These are phyloP conservation scores for Pythium chondricola DNA, from an alignment of 352 stramenopile genomes.

Conservation along the genomic window DNA sequence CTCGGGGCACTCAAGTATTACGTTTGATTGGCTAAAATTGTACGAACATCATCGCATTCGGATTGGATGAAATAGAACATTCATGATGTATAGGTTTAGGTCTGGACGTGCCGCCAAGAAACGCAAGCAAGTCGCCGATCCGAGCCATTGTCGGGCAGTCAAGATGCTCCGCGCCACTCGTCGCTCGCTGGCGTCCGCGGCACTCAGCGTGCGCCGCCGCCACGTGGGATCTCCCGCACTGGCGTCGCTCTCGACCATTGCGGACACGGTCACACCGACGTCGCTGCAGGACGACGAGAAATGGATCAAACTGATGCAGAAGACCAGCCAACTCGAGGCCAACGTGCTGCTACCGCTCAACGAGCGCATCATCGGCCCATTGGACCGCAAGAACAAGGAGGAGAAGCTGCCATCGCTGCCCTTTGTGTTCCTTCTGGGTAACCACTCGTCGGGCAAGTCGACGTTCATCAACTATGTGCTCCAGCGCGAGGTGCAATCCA, in stretches of 20 bases:
- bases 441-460: slow-evolving; percentile 98
- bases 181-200: slow-evolving; percentile 12
- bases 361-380: slow-evolving; percentile 76
- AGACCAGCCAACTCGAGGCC: slow-evolving; percentile 69
- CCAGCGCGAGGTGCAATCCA: slow-evolving; percentile 94
- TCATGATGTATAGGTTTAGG: too few relatives aligned
- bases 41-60: not conserved
- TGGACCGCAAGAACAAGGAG: slow-evolving; percentile 86
- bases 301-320: slow-evolving; percentile 79
- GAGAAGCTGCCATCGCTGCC: slow-evolving; percentile 92
- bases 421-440: slow-evolving; percentile 98
- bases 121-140: not conserved
- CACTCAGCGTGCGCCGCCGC: not conserved
- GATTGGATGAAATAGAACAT: slow-evolving; percentile 10
- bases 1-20: too few relatives aligned
- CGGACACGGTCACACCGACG: slow-evolving; percentile 23
- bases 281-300: slow-evolving; percentile 53
- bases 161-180: slow-evolving; percentile 21
- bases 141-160: too few relatives aligned
- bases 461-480: slow-evolving; percentile 99
- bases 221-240: not conserved
- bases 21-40: too few relatives aligned
- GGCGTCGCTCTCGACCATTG: slow-evolving; percentile 11
- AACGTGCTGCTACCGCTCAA: slow-evolving; percentile 76
- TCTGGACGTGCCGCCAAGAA: slow-evolving; percentile 2